Conservation (phyloP, 176 grass and related monocot genomes). For the Leersia perrieri region DNA sequence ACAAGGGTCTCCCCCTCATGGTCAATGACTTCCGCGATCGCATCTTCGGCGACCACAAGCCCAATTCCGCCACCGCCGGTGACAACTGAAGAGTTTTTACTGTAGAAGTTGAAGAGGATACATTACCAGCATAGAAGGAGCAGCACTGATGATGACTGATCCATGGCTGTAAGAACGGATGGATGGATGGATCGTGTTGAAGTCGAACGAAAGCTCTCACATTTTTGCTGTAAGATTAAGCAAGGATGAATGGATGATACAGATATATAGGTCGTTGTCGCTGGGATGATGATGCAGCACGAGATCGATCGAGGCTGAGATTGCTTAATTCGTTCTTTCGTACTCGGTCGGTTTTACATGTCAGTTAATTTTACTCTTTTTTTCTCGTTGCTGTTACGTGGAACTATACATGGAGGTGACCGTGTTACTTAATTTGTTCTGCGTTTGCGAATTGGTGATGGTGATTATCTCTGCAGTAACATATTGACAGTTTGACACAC, state of each 20-base stretch:
- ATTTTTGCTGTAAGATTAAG: not conserved
- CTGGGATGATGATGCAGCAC: not conserved
- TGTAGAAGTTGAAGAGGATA: not conserved
- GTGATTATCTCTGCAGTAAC: not conserved
- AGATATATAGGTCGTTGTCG: not conserved
- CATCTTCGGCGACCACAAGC: conserved; percentile 66
- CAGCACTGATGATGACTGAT: not conserved
- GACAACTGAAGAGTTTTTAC: conserved; percentile 18
- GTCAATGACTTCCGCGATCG: conserved; percentile 73
- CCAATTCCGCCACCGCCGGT: not conserved
- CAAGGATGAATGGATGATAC: not conserved
- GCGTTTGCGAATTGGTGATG: not conserved
- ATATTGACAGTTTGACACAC: not conserved
- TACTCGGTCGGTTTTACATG: not conserved
- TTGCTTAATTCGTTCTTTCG: not conserved
- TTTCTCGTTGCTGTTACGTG: not conserved
- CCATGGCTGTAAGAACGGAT: not conserved
- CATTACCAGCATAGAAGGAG: not conserved
- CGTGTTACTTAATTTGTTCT: not conserved
- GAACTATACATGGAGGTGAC: not conserved
- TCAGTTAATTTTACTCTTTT: not conserved
- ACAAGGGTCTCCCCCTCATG: conserved; percentile 71
- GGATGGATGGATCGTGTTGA: not conserved
- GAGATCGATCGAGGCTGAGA: not conserved
- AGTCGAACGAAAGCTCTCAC: not conserved